Evolutionary conservation across 164 flowering plant genomes (phyloP), one percentile per base, ranked within the genome.

Genomic region (Vitis cinerea): DNA sequence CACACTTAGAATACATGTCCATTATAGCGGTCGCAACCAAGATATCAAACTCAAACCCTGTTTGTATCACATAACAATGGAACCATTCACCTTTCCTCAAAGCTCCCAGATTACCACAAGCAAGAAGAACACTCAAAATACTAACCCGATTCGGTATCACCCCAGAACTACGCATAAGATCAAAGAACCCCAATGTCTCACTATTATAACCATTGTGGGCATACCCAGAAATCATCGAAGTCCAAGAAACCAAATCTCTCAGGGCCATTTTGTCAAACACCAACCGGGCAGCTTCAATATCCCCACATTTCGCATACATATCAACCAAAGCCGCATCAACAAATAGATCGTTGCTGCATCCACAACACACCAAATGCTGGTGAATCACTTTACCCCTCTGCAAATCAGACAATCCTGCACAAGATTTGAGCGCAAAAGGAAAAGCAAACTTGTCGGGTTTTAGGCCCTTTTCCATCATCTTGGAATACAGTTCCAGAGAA

Each of bases 391-490:
- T 73, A 47, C 81, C 80, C n/a, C 27, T 29, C 27, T 12, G 10
- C 61, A 76, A 62, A 73, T 68, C 67, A 3, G 77, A 78, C 17
- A 81, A 57, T 3, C 76, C 78, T 15, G 78, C 81, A 59, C 84
- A 81, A 19, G 81, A 78, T 53, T 81, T 81, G 9, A 81, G 71
- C 5, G 72, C 84, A 19, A 78, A 78, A 27, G 84, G 84, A 63
- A 81, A 81, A 17, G 83, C 66, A 48, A 63, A 81, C 37, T 81
- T 78, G 53, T 75, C 79, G 44, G 84, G 81, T 53, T 8, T 48
- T 13, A 66, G n/a, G 17, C 79, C 70, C 4, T 65, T 53, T 29
- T 59, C 56, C 30, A 73, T 48, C 84, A 81, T 81, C 27, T 68
- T 44, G 10, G 31, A 49, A 55, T 75, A 78, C 3, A 75, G 60